phyloP scores from a whole-genome alignment of 116 monocot genomes.

The Papilionanthe hybrid region DNA sequence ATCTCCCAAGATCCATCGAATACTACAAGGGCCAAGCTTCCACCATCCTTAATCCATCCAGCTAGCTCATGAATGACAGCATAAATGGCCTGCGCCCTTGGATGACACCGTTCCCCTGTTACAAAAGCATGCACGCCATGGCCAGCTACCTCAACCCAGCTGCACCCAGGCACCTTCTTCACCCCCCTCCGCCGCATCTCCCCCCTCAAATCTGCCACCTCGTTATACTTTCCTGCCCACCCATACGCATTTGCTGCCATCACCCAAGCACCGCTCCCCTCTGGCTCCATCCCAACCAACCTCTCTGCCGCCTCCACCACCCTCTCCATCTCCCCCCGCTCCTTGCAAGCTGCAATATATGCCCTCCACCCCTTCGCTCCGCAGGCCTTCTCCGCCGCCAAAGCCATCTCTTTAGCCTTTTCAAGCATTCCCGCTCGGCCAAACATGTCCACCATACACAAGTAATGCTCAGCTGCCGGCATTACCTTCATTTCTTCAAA shows the following conservation, averaged over 20 bases:
- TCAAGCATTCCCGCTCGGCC: constrained; percentile 32
- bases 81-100: constrained; percentile 5
- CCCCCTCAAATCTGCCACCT: constrained; percentile 21
- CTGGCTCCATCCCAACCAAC: constrained; percentile 22
- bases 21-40: neutral
- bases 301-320: constrained; percentile 25
- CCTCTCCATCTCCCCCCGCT: constrained; percentile 17
- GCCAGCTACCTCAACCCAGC: constrained; percentile 23
- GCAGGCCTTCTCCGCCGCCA: constrained; percentile 8
- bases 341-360: constrained; percentile 31
- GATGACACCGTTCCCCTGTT: constrained; percentile 9
- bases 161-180: constrained; percentile 23
- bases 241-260: constrained; percentile 37
- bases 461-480: constrained; percentile 31
- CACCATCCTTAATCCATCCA: constrained; percentile 13
- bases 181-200: constrained; percentile 20
- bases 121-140: constrained; percentile 11
- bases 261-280: constrained; percentile 29
- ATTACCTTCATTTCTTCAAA: constrained; percentile 16
- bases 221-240: constrained; percentile 24
- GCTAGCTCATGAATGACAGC: constrained; percentile 12
- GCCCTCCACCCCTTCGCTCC: constrained; percentile 28
- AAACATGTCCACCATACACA: constrained; percentile 36
- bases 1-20: neutral
- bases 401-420: constrained; percentile 22